These are phyloP conservation scores for Aspergillus leporis DNA, from an alignment of 495 filamentous ascomycete genomes.

Conservation along the genomic window DNA sequence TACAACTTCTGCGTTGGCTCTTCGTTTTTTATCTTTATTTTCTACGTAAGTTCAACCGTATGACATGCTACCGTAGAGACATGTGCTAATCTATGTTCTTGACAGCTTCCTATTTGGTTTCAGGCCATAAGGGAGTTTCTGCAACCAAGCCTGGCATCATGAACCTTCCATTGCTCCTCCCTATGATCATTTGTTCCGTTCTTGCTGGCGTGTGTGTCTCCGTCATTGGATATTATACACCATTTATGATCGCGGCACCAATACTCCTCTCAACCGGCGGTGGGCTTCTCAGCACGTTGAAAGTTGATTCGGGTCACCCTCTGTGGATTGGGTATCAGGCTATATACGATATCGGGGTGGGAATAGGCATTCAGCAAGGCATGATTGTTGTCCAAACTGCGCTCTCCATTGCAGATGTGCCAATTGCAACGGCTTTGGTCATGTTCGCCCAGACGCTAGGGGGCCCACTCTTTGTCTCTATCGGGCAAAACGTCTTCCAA, in stretches of 20 bases:
- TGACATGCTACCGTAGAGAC: background rate
- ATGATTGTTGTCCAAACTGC: slow-evolving; percentile 71
- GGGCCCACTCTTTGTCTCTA: slow-evolving; percentile 71
- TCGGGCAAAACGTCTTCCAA: slow-evolving; percentile 76
- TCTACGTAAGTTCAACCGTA: slow-evolving; percentile 37
- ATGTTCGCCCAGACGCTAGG: slow-evolving; percentile 73
- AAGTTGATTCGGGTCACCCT: slow-evolving; percentile 48
- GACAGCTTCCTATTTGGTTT: slow-evolving; percentile 84
- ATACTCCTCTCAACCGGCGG: slow-evolving; percentile 64
- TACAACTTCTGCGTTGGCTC: slow-evolving; percentile 59
- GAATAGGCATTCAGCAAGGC: slow-evolving; percentile 66
- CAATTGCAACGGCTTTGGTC: slow-evolving; percentile 65
- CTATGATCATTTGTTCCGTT: slow-evolving; percentile 60
- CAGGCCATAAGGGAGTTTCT: slow-evolving; percentile 73
- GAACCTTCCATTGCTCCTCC: slow-evolving; percentile 72
- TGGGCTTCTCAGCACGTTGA: slow-evolving; percentile 68
- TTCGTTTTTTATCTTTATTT: slow-evolving; percentile 67
- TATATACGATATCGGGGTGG: slow-evolving; percentile 67
- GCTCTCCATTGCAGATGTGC: slow-evolving; percentile 59
- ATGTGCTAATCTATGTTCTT: slow-evolving; percentile 11
- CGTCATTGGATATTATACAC: slow-evolving; percentile 71
- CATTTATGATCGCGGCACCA: slow-evolving; percentile 64
- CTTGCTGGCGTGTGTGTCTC: slow-evolving; percentile 62
- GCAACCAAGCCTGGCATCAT: slow-evolving; percentile 74
- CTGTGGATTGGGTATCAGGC: slow-evolving; percentile 82